phyloP scores from a whole-genome alignment of 1,139 yeast genomes.

The Hanseniaspora uvarum region DNA sequence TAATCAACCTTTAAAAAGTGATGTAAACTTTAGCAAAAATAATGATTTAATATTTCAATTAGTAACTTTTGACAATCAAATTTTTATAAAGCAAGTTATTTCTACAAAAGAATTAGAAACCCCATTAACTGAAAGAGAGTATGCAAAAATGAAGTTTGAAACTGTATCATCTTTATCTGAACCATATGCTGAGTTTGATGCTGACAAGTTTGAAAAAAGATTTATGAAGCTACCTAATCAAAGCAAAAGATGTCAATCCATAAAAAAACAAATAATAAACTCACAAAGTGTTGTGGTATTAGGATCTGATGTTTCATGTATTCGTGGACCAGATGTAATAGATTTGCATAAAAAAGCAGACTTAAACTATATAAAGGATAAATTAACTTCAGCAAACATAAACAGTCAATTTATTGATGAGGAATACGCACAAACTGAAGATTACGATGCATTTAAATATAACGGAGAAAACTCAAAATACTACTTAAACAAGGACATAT shows the following conservation, averaged over 20 bases:
- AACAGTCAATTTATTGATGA: slow-evolving; percentile 61
- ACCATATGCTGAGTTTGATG: slow-evolving; percentile 62
- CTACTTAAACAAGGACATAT: slow-evolving; percentile 78
- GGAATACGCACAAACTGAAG: slow-evolving; percentile 41
- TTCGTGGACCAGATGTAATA: slow-evolving; percentile 44
- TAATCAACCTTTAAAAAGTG: neutral
- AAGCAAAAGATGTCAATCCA: slow-evolving; percentile 7
- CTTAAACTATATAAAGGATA: slow-evolving; percentile 57
- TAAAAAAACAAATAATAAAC: slow-evolving; percentile 1
- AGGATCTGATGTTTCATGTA: neutral
- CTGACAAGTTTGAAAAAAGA: slow-evolving; percentile 59
- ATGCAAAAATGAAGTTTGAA: slow-evolving; percentile 62
- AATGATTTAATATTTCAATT: slow-evolving; percentile 42
- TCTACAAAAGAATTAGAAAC: slow-evolving; percentile 26
- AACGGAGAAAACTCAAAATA: slow-evolving; percentile 45
- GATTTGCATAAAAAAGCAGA: slow-evolving; percentile 53
- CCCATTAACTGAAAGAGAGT: slow-evolving; percentile 23
- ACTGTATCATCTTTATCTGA: slow-evolving; percentile 59
- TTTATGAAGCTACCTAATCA: slow-evolving; percentile 48
- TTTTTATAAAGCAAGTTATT: slow-evolving; percentile 62
- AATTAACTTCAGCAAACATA: slow-evolving; percentile 86
- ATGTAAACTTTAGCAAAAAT: neutral
- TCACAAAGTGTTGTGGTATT: slow-evolving; percentile 2
- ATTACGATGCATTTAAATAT: neutral
- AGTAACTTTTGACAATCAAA: slow-evolving; percentile 64